These are phyloP conservation scores for Cytospora chrysosperma DNA, from an alignment of 2,329 filamentous ascomycete genomes.

Conservation along the genomic window DNA sequence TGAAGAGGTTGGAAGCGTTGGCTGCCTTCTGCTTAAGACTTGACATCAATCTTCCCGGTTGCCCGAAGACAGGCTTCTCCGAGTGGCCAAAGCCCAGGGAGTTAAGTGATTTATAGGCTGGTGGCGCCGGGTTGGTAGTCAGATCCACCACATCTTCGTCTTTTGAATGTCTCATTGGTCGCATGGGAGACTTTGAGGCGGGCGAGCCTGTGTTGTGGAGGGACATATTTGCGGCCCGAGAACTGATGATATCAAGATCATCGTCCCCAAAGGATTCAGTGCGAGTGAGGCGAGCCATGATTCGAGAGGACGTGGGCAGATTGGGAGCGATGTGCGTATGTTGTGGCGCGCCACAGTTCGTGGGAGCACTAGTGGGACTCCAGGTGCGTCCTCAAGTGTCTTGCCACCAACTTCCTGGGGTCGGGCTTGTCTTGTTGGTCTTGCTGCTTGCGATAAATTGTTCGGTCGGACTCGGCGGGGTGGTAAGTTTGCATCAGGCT, in stretches of 20 bases:
- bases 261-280: conserved; percentile 38
- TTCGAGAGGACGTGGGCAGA: not conserved
- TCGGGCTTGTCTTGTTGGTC: not conserved
- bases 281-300: conserved; percentile 31
- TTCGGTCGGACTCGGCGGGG: no score
- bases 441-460: no score
- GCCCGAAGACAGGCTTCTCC: conserved; percentile 37
- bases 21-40: conserved; percentile 56
- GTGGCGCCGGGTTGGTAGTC: conserved; percentile 30
- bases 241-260: conserved; percentile 35
- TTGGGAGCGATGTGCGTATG: conserved; percentile 25
- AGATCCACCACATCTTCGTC: conserved; percentile 33
- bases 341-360: conserved; percentile 29
- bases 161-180: conserved; percentile 36
- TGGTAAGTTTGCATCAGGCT: not conserved
- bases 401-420: not conserved
- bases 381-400: conserved; percentile 12
- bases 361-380: conserved; percentile 29
- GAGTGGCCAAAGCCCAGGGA: conserved; percentile 20
- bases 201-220: conserved; percentile 19
- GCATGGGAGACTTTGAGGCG: conserved; percentile 36
- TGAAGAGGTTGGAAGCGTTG: conserved; percentile 43
- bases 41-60: conserved; percentile 45
- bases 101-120: conserved; percentile 13
- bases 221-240: conserved; percentile 31